Evolutionary conservation across 192 early-diverging fungal genomes (phyloP).

Genomic region (Diversispora eburnea): DNA sequence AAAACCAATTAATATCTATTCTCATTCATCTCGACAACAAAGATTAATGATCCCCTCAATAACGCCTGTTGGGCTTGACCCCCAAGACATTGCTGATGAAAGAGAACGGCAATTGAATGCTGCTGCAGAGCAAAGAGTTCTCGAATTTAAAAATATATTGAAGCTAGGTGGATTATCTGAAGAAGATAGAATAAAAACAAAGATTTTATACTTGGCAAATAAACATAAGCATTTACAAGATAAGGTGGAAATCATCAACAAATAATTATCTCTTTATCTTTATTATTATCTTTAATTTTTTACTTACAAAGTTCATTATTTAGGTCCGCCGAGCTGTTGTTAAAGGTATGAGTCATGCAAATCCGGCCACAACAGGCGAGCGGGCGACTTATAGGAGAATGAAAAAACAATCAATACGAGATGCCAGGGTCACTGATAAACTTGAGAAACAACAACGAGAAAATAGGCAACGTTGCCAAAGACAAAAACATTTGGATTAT

Average conservation of each 20-base stretch:
- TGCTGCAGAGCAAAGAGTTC: slow-evolving; percentile 73
- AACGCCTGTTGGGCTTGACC: slow-evolving; percentile 76
- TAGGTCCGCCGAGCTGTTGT: slow-evolving; percentile 72
- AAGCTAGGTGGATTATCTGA: not conserved
- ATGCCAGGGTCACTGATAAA: slow-evolving; percentile 84
- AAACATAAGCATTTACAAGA: not conserved
- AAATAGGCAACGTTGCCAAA: slow-evolving; percentile 83
- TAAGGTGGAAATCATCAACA: slow-evolving; percentile 58
- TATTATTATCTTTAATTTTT: not conserved
- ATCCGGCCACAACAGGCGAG: slow-evolving; percentile 77
- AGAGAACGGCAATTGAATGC: slow-evolving; percentile 67
- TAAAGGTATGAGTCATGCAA: slow-evolving; percentile 70
- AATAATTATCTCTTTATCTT: not conserved
- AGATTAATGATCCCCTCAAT: slow-evolving; percentile 71
- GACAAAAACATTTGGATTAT: slow-evolving; percentile 79
- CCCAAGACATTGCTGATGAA: slow-evolving; percentile 69
- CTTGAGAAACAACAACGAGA: slow-evolving; percentile 84
- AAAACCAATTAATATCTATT: slow-evolving; percentile 48
- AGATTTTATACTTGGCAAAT: not conserved
- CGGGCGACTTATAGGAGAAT: slow-evolving; percentile 70
- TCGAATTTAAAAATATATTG: slow-evolving; percentile 59
- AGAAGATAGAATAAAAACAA: not conserved
- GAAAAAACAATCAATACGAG: slow-evolving; percentile 80
- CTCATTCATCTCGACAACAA: slow-evolving; percentile 59
- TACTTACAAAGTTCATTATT: not conserved